These are phyloP conservation scores for Aspergillus sp. DNA, from an alignment of 2,329 filamentous ascomycete genomes.

Conservation along the genomic window DNA sequence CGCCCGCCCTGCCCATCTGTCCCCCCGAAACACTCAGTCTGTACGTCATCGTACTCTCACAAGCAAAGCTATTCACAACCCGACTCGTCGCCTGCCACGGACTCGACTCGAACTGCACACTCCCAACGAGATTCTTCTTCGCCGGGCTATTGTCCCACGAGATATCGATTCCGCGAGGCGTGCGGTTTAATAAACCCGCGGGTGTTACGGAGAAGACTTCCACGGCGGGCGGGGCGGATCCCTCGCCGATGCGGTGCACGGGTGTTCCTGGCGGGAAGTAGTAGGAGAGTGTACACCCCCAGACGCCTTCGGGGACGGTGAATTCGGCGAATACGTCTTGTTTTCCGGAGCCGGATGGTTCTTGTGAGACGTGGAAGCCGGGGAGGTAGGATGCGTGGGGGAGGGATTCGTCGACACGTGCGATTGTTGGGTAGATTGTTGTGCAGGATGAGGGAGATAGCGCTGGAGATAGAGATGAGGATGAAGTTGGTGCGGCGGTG, in stretches of 20 bases:
- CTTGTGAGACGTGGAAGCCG: constrained; percentile 7
- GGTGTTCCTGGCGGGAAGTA: constrained; percentile 6
- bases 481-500: background rate
- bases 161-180: constrained; percentile 8
- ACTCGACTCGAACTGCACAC: background rate
- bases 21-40: constrained; percentile 10
- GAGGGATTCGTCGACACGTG: constrained; percentile 9
- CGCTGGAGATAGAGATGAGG: background rate
- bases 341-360: background rate
- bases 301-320: constrained; percentile 6
- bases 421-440: constrained; percentile 3
- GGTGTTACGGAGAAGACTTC: constrained; percentile 6
- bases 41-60: constrained; percentile 6
- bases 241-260: background rate
- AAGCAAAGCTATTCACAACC: constrained; percentile 12
- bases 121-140: constrained; percentile 4
- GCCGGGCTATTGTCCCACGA: constrained; percentile 9
- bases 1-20: background rate
- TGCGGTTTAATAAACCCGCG: constrained; percentile 6
- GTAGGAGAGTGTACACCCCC: constrained; percentile 12
- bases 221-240: background rate
- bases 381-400: constrained; percentile 9
- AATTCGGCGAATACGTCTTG: constrained; percentile 14
- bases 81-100: background rate
- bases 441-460: constrained; percentile 5